phyloP scores from a whole-genome alignment of 164 flowering plant genomes.

The Magnolia kwangsiensis region DNA sequence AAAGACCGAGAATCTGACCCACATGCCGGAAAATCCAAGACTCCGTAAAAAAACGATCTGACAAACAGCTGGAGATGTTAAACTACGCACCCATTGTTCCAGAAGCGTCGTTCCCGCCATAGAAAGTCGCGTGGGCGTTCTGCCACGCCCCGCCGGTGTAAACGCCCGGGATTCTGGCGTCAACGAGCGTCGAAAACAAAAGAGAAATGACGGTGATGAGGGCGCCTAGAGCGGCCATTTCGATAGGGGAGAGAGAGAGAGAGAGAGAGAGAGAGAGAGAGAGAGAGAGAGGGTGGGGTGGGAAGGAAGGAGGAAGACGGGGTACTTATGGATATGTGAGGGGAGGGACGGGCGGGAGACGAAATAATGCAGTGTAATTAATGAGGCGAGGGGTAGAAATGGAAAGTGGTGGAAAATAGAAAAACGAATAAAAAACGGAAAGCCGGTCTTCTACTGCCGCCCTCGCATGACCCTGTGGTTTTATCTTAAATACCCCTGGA shows the following conservation, averaged over 20 bases:
- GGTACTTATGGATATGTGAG: slow-evolving; percentile 36
- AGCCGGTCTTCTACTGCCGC: not conserved
- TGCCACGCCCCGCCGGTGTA: slow-evolving; percentile 65
- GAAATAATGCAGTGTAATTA: slow-evolving; percentile 19
- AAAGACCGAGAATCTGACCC: not conserved
- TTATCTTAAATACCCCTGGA: not conserved
- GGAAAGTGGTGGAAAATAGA: not conserved
- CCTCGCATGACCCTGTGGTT: not conserved
- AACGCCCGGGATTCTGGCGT: slow-evolving; percentile 66
- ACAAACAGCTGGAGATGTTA: not conserved
- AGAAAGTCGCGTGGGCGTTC: slow-evolving; percentile 81
- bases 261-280: slow-evolving; percentile 16
- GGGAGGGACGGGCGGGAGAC: not conserved
- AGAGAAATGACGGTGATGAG: slow-evolving; percentile 10
- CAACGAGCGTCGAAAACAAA: slow-evolving; percentile 21
- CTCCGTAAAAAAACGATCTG: not conserved
- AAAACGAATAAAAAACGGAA: not conserved
- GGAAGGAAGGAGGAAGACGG: slow-evolving; percentile 18
- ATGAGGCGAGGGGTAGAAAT: slow-evolving; percentile 2
- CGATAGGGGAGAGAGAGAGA: not conserved
- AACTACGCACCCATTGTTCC: slow-evolving; percentile 75
- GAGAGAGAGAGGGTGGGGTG: slow-evolving; percentile 11
- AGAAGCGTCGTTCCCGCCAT: slow-evolving; percentile 88
- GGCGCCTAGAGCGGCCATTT: not conserved
- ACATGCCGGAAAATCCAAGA: not conserved